Conservation (phyloP, 192 early-diverging fungal genomes). For the Spizellomyces sp. region DNA sequence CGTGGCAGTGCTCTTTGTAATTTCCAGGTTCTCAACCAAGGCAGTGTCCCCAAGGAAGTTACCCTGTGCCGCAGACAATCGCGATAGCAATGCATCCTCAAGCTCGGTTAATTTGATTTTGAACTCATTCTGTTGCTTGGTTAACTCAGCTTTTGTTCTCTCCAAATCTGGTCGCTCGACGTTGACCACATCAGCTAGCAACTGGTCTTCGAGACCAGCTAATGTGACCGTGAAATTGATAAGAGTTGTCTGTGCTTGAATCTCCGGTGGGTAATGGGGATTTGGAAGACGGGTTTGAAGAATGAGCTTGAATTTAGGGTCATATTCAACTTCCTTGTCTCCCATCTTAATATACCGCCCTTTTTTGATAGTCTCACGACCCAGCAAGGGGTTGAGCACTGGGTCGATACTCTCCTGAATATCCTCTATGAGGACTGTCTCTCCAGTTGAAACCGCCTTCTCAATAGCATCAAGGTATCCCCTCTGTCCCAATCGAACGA, state of each 20-base stretch:
- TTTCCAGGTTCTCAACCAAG: constrained; percentile 67
- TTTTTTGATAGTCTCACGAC: constrained; percentile 69
- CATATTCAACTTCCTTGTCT: constrained; percentile 72
- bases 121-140: constrained; percentile 72
- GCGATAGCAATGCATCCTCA: constrained; percentile 62
- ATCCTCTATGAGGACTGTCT: constrained; percentile 65
- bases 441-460: constrained; percentile 63
- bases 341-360: constrained; percentile 69
- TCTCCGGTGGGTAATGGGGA: constrained; percentile 71
- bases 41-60: constrained; percentile 71
- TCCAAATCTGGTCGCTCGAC: constrained; percentile 69
- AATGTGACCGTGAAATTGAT: constrained; percentile 72
- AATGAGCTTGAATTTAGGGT: constrained; percentile 63
- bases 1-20: constrained; percentile 62
- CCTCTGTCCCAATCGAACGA: constrained; percentile 56
- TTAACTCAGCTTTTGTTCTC: constrained; percentile 63
- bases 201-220: constrained; percentile 65
- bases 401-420: constrained; percentile 64
- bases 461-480: constrained; percentile 67
- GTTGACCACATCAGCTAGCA: constrained; percentile 69
- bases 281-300: constrained; percentile 64
- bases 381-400: constrained; percentile 63
- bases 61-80: constrained; percentile 62
- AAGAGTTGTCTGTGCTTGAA: constrained; percentile 67
- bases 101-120: constrained; percentile 66